phyloP scores from a whole-genome alignment of 306 rosid genomes.

The Fragaria vesca region DNA sequence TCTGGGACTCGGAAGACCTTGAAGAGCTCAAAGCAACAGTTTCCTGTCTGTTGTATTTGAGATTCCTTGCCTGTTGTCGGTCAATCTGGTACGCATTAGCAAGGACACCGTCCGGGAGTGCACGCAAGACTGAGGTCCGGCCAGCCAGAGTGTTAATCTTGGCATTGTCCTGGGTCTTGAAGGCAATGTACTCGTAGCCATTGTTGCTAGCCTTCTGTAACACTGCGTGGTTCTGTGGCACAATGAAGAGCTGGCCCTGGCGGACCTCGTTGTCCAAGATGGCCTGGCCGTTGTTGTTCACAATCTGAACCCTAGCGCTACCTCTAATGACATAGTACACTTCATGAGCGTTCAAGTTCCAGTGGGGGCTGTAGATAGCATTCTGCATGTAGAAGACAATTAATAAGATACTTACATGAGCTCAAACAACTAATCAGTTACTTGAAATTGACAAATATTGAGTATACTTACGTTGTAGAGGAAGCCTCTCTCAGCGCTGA shows the following conservation, averaged over 20 bases:
- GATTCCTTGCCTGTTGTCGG: conserved; percentile 31
- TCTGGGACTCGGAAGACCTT: not conserved
- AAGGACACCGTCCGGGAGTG: conserved; percentile 36
- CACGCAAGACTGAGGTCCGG: conserved; percentile 23
- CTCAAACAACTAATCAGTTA: not conserved
- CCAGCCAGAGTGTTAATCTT: conserved; percentile 43
- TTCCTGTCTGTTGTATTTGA: conserved; percentile 46
- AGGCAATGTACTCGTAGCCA: conserved; percentile 43
- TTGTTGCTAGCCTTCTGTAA: conserved; percentile 39
- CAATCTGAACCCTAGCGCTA: conserved; percentile 46
- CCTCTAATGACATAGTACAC: conserved; percentile 45
- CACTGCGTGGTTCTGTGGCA: conserved; percentile 62
- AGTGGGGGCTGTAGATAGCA: conserved; percentile 57
- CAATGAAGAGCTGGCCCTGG: conserved; percentile 37
- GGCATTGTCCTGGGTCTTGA: conserved; percentile 8
- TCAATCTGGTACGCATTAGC: conserved; percentile 21
- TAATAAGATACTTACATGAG: not conserved
- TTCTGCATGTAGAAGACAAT: conserved; percentile 30
- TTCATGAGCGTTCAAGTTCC: conserved; percentile 57
- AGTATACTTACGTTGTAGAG: conserved; percentile 23
- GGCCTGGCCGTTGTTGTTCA: conserved; percentile 42
- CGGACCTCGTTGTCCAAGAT: conserved; percentile 39
- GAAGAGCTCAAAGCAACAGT: conserved; percentile 32
- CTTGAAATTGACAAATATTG: not conserved
- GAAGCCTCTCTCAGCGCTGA: conserved; percentile 35